Percentiles rank a stretch among this genome's conserved stretches.
These are phyloP conservation scores for Cyclotella baltica DNA, from an alignment of 108 stramenopile genomes.

Conservation along the genomic window DNA sequence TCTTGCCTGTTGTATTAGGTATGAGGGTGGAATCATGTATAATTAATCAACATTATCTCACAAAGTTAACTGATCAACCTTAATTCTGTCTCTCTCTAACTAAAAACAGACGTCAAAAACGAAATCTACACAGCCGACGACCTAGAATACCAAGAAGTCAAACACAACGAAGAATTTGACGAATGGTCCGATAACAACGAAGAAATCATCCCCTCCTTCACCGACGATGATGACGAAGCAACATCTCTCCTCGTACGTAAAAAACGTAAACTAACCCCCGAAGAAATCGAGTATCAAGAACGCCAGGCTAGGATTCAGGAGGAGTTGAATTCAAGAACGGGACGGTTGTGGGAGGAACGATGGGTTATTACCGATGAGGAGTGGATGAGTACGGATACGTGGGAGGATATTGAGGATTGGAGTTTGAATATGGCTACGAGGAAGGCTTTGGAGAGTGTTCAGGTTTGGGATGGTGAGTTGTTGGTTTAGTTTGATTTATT, in stretches of 20 bases:
- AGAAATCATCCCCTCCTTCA: too few species aligned
- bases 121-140: too few species aligned
- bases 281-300: not conserved
- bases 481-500: not conserved
- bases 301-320: not conserved
- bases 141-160: too few species aligned
- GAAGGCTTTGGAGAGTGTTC: constrained; percentile 73
- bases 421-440: constrained; percentile 64
- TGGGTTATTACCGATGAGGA: constrained; percentile 76
- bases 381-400: constrained; percentile 55
- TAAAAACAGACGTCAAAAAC: too few species aligned
- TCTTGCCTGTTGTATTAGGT: too few species aligned
- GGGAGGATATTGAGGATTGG: constrained; percentile 81
- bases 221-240: not conserved
- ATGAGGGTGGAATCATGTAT: too few species aligned
- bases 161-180: too few species aligned
- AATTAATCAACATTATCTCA: too few species aligned
- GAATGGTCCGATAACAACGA: too few species aligned
- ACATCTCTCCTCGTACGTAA: not conserved
- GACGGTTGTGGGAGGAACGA: constrained; percentile 68
- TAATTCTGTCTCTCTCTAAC: too few species aligned
- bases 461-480: constrained; percentile 54
- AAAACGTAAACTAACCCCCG: not conserved
- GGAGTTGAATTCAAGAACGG: constrained; percentile 23
- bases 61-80: too few species aligned